Evolutionary conservation across 352 stramenopile species (phyloP), one percentile per base, ranked within the genome.

Genomic region (Globisporangium rhizosaccharum): DNA sequence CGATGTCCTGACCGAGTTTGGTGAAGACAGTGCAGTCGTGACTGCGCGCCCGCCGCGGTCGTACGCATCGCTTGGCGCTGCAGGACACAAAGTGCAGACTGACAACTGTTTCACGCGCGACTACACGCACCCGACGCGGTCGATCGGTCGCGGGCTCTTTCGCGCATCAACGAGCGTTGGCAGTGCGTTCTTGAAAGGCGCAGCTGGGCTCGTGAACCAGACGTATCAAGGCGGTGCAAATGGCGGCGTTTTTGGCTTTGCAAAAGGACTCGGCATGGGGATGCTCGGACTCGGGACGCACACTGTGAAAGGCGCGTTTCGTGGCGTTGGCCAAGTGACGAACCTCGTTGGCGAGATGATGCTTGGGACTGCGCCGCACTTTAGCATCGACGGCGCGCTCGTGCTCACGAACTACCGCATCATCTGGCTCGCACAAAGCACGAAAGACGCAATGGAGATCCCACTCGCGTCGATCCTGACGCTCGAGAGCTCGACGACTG

Each of bases 281-380:
- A 92, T 94, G 81, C 67, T 93, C 10, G 84, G 84, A 8, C 68
- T 96, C 15, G 86, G 84, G 10, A 92, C 84, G 5, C 86, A 96
- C 46, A 90, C 86, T 0, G 82, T 96, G 25, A 94, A 94, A 74
- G 86, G 86, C 20, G 86, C 86, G 23, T 87, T 96, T 41, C 84
- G 86, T 45, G 83, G 84, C 45, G 84, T 96, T 6, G 86, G 86
- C 0, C 86, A 96, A 55, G 85, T 96, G 53, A 96, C 86, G 1
- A 89, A 92, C 49, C 70, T 92, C 15, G 86, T 96, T 2, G 86
- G 86, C 1, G 86, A 96, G 50, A 92, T 94, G 82, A 83, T 94
- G 18, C 66, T 94, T 46, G 86, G 86, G 18, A 83, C 80, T 44
- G 86, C 85, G 15, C 83, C 81, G 18, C 86, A 96, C 57, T 96